Conservation (phyloP, 345 rosid species). For the Turnera subulata region DNA sequence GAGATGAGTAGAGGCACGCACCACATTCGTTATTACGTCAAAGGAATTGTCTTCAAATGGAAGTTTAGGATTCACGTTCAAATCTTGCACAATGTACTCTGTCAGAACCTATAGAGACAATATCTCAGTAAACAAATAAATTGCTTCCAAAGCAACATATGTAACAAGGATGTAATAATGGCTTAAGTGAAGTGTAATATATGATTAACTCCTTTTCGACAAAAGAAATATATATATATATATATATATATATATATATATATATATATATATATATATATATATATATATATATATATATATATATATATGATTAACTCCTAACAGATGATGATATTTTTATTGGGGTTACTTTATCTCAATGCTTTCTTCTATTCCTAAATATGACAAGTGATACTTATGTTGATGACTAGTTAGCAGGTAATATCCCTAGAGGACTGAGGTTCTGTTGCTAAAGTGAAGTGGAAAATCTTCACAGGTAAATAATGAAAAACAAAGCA, state of each 20-base stretch:
- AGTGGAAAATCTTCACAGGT: not conserved
- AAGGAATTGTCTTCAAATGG: conserved; percentile 83
- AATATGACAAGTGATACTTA: no score
- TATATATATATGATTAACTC: no score
- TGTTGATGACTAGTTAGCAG: no score
- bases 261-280: no score
- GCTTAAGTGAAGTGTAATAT: no score
- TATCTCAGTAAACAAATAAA: not conserved
- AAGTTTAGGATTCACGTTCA: conserved; percentile 66
- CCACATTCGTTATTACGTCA: conserved; percentile 82
- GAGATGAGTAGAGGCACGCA: conserved; percentile 23
- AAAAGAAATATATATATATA: no score
- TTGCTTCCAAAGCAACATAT: conserved; percentile 2
- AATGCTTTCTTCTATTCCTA: not conserved
- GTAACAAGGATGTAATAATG: no score
- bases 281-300: no score
- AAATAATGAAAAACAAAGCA: not conserved
- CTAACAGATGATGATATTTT: no score
- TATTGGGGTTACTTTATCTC: not conserved
- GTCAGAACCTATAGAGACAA: conserved; percentile 55
- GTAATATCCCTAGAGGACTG: not conserved
- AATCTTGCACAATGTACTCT: conserved; percentile 73
- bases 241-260: no score
- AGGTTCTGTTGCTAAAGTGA: not conserved
- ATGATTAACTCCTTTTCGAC: no score